phyloP scores from a whole-genome alignment of 441 rosid genomes.

The Croton setiger region DNA sequence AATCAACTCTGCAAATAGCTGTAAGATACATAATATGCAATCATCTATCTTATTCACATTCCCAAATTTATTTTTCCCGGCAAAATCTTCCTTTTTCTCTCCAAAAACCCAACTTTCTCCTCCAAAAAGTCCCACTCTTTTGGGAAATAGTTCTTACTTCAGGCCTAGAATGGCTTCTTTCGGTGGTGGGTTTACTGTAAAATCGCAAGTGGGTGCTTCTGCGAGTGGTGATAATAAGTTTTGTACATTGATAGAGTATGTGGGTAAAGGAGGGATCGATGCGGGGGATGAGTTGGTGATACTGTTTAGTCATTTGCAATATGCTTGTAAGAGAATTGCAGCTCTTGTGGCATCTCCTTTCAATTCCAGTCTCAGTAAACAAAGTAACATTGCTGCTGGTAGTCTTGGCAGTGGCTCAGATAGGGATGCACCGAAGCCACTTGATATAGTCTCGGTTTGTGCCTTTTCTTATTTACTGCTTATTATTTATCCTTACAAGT shows the following conservation, averaged over 20 bases:
- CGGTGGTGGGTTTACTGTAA: constrained; percentile 38
- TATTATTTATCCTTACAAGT: not conserved
- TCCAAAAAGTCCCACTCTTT: constrained; percentile 8
- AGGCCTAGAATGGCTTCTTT: constrained; percentile 47
- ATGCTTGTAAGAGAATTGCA: constrained; percentile 87
- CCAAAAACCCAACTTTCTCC: constrained; percentile 25
- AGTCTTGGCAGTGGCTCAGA: constrained; percentile 38
- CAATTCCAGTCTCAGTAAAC: constrained; percentile 62
- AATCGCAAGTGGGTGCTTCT: constrained; percentile 32
- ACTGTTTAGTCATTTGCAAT: constrained; percentile 66
- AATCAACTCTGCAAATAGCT: not conserved
- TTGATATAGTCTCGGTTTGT: constrained; percentile 75
- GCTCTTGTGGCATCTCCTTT: constrained; percentile 89
- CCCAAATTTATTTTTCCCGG: constrained; percentile 32
- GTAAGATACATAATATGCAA: constrained; percentile 26
- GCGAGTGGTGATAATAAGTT: constrained; percentile 26
- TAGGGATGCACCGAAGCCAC: constrained; percentile 85
- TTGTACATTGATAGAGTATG: constrained; percentile 47
- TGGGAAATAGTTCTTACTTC: constrained; percentile 3
- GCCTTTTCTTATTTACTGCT: not conserved
- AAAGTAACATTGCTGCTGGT: constrained; percentile 23
- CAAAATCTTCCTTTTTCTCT: constrained; percentile 24
- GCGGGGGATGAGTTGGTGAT: constrained; percentile 73
- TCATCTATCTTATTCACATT: constrained; percentile 19
- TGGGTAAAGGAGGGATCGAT: constrained; percentile 50